Evolutionary conservation across 169 alveolate species (phyloP).

Genomic region (Cyclospora cayetanensis): DNA sequence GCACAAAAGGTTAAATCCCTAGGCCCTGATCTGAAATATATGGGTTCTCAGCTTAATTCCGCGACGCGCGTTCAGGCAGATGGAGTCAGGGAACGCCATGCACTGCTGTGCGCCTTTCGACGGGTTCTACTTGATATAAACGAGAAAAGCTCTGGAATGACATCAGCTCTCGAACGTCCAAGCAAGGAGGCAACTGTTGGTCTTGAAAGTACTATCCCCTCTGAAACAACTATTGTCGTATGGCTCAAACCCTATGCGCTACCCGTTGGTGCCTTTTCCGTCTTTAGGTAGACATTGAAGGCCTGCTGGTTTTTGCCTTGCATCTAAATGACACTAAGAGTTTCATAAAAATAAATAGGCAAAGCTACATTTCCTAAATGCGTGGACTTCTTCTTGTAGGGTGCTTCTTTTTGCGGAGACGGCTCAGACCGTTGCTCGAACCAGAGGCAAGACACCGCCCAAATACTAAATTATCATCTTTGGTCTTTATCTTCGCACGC

Average conservation of each 20-base stretch:
- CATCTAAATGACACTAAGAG: too few relatives aligned
- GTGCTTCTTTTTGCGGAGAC: slow-evolving; percentile 14
- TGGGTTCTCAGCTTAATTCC: not conserved
- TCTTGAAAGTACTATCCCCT: slow-evolving; percentile 29
- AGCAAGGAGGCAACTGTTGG: slow-evolving; percentile 3
- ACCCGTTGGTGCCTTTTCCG: too few relatives aligned
- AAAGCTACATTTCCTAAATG: too few relatives aligned
- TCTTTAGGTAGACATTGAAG: too few relatives aligned
- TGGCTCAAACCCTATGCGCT: too few relatives aligned
- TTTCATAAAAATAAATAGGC: too few relatives aligned
- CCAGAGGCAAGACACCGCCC: slow-evolving; percentile 32
- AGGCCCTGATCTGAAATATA: too few relatives aligned
- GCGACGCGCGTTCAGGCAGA: slow-evolving; percentile 17
- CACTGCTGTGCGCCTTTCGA: slow-evolving; percentile 41
- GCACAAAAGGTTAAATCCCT: not conserved
- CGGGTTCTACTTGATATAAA: not conserved
- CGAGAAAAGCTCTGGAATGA: not conserved
- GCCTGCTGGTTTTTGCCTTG: too few relatives aligned
- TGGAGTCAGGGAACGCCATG: slow-evolving; percentile 41
- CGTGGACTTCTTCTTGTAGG: not conserved
- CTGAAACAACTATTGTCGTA: slow-evolving; percentile 44
- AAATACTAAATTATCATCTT: too few relatives aligned
- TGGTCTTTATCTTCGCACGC: too few relatives aligned
- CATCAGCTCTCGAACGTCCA: not conserved
- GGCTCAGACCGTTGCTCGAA: slow-evolving; percentile 29